phyloP scores from a whole-genome alignment of 148 eudicot genomes.

The Persicaria maculosa region DNA sequence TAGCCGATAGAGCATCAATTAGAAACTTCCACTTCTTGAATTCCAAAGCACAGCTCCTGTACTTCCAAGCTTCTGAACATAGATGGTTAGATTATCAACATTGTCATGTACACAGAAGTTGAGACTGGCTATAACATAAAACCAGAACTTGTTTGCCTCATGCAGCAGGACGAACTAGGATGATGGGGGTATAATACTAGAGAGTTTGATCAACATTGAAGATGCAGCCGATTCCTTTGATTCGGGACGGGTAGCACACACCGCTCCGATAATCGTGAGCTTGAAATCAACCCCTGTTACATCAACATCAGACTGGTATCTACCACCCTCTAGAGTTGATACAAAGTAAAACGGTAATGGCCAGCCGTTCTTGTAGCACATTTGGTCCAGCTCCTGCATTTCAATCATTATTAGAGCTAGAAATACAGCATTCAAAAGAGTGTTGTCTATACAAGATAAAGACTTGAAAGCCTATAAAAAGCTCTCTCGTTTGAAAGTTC shows the following conservation, averaged over 20 bases:
- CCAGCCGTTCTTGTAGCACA: slow-evolving; percentile 52
- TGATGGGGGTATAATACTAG: slow-evolving; percentile 18
- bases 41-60: background rate
- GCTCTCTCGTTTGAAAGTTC: no score
- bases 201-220: slow-evolving; percentile 29
- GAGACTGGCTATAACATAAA: no score
- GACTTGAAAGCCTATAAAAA: background rate
- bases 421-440: background rate
- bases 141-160: background rate
- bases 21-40: background rate
- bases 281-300: slow-evolving; percentile 39
- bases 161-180: slow-evolving; percentile 8
- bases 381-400: slow-evolving; percentile 47
- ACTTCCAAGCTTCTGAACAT: background rate
- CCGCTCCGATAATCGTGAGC: slow-evolving; percentile 24
- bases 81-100: background rate
- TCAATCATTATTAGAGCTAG: background rate
- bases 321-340: slow-evolving; percentile 34
- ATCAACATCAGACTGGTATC: slow-evolving; percentile 28
- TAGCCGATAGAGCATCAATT: no score
- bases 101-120: background rate
- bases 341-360: slow-evolving; percentile 39
- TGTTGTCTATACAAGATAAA: background rate
- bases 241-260: slow-evolving; percentile 20
- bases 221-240: slow-evolving; percentile 56